Evolutionary conservation across 345 rosid genomes (phyloP), one percentile per base, ranked within the genome.

Genomic region (Noccaea bulbosa): DNA sequence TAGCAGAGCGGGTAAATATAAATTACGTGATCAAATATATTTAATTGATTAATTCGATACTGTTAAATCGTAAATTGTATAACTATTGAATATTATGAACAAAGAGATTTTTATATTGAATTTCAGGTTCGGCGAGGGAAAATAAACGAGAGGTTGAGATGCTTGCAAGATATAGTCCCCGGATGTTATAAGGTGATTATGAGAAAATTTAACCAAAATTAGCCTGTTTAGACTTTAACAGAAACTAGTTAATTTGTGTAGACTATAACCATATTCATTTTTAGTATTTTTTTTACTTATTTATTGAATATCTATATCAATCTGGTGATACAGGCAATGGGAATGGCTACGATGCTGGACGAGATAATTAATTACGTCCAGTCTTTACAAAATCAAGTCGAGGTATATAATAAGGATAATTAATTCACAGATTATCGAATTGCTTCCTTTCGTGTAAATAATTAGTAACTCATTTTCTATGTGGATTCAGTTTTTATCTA

Each of bases 331-430:
- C 79, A 91, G 96, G 81, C 93, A 4, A 91, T 88, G 97, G 97
- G 97, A 16, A 88, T 88, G 93, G 77, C 97, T 44, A 79, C 87
- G 44, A 91, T 88, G 97, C 44, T 91, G 73, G 97, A 88, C 48
- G 96, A 84, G 75, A 91, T 87, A 5, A 91, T 91, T 50, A 87
- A 87, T 57, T 91, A 91, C 72, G 93, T 91, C 2, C 91, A 82
- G 71, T 87, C 96, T 16, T 79, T 88, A 52, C 91, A 91, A 65
- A 84, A 86, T 73, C 96, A 91, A 71, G 90, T 91, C 40, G 97
- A 91, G 90, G 96, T 86, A 59, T 43, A 43, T 5, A 6, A 14
- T 56, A 70, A 81, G 56, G 38, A 27, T 5, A 49, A 14, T 4
- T 14, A 3, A 14, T 11, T 47, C 48, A 11, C 24, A 60, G 1